phyloP scores from a whole-genome alignment of 192 early-diverging fungal genomes.

The Oehlia diaphana region DNA sequence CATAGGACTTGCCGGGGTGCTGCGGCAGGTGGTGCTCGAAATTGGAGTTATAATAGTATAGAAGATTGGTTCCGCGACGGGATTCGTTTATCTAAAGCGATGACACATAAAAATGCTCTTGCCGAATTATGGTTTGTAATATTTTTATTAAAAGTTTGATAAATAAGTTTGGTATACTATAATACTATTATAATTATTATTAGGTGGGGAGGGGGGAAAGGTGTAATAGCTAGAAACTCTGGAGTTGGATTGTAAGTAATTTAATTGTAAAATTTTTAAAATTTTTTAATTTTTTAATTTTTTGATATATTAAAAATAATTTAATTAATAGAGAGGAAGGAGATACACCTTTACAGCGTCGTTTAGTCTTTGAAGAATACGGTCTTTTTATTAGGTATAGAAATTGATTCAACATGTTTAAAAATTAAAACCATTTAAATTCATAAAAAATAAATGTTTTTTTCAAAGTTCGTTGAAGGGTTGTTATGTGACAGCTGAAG shows the following conservation, averaged over 20 bases:
- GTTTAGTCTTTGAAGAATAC: slow-evolving; percentile 44
- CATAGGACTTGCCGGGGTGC: slow-evolving; percentile 27
- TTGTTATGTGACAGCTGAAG: slow-evolving; percentile 47
- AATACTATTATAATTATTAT: not conserved
- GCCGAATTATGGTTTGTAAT: slow-evolving; percentile 34
- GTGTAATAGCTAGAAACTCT: slow-evolving; percentile 42
- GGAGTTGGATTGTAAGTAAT: slow-evolving; percentile 36
- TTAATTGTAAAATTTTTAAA: not conserved
- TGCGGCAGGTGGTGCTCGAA: slow-evolving; percentile 18
- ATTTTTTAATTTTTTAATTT: not conserved
- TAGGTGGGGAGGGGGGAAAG: slow-evolving; percentile 52
- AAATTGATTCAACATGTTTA: not conserved
- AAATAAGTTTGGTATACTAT: not conserved
- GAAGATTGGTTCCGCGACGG: slow-evolving; percentile 43
- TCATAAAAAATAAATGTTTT: not conserved
- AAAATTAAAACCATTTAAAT: not conserved
- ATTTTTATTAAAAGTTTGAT: not conserved
- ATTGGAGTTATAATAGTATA: slow-evolving; percentile 18
- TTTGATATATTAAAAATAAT: not conserved
- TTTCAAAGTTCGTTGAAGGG: slow-evolving; percentile 33
- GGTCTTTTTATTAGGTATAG: slow-evolving; percentile 36
- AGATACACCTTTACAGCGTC: not conserved
- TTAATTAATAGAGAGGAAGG: not conserved
- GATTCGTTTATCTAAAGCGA: slow-evolving; percentile 40
- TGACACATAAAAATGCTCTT: slow-evolving; percentile 48